These are phyloP conservation scores for Pyrrhoderma noxium DNA, from an alignment of 1,284 basidiomycete genomes.

Conservation along the genomic window DNA sequence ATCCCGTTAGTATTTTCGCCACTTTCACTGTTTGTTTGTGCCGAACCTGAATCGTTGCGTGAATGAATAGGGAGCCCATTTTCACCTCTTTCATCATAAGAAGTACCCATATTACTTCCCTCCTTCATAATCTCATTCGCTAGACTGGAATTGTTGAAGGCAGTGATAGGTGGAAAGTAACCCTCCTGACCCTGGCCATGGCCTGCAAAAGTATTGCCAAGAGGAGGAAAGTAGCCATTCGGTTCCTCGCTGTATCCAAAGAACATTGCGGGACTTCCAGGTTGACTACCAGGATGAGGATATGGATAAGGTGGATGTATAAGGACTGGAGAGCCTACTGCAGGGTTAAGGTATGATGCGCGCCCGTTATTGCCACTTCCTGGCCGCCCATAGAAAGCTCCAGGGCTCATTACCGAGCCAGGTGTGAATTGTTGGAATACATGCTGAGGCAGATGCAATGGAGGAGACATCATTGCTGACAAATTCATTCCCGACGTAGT, in stretches of 20 bases:
- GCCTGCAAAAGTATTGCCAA: conserved; percentile 19
- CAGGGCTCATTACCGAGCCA: conserved; percentile 63
- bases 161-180: conserved; percentile 29
- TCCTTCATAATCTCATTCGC: conserved; percentile 37
- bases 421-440: conserved; percentile 43
- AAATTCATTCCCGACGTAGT: conserved; percentile 6
- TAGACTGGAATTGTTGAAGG: conserved; percentile 25
- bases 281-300: conserved; percentile 10
- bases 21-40: conserved; percentile 1
- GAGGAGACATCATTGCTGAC: conserved; percentile 11
- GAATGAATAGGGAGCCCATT: conserved; percentile 3
- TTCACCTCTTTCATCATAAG: not conserved
- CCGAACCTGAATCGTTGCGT: conserved; percentile 11
- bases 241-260: not conserved
- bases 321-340: conserved; percentile 60
- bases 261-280: conserved; percentile 4
- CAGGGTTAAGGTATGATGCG: conserved; percentile 45
- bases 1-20: not conserved
- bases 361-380: conserved; percentile 31
- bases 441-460: conserved; percentile 18
- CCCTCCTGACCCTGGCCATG: conserved; percentile 7
- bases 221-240: conserved; percentile 28
- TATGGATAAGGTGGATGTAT: conserved; percentile 15
- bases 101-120: conserved; percentile 14
- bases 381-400: conserved; percentile 52